A percentile compares a stretch with the other conserved stretches of the same genome.
Evolutionary conservation across 352 stramenopile species (phyloP).

Genomic region (Globisporangium alternatum): DNA sequence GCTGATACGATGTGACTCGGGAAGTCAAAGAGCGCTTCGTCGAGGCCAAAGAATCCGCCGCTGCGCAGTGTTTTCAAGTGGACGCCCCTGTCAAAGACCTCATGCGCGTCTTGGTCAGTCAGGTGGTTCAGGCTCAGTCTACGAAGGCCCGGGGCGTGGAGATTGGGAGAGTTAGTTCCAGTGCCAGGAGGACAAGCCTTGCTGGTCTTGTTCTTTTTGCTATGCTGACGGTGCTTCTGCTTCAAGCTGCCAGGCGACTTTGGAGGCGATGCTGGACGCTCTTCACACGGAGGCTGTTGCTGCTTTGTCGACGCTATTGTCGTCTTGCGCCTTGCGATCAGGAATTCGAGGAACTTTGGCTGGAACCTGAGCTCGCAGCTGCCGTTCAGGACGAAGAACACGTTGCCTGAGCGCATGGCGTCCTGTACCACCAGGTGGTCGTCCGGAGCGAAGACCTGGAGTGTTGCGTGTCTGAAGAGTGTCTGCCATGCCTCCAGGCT

Average conservation of each 20-base stretch:
- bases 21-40: slow-evolving; percentile 46
- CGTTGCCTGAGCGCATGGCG: slow-evolving; percentile 19
- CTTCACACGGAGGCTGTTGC: not conserved
- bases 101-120: not conserved
- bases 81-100: slow-evolving; percentile 7
- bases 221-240: not conserved
- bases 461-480: slow-evolving; percentile 20
- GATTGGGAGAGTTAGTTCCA: not conserved
- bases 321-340: slow-evolving; percentile 22
- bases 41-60: slow-evolving; percentile 48
- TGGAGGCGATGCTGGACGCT: not conserved
- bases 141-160: not conserved
- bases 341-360: slow-evolving; percentile 26
- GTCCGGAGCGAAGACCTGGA: slow-evolving; percentile 18
- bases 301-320: not conserved
- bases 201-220: slow-evolving; percentile 1
- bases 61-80: slow-evolving; percentile 28
- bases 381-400: slow-evolving; percentile 35
- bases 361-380: slow-evolving; percentile 27
- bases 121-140: slow-evolving; percentile 11
- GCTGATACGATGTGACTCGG: slow-evolving; percentile 27
- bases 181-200: slow-evolving; percentile 4
- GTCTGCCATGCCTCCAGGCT: slow-evolving; percentile 9
- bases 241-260: not conserved
- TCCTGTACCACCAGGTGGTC: slow-evolving; percentile 29